Conservation (phyloP, 2,329 filamentous ascomycete genomes). For the Pseudogymnoascus destructans region DNA sequence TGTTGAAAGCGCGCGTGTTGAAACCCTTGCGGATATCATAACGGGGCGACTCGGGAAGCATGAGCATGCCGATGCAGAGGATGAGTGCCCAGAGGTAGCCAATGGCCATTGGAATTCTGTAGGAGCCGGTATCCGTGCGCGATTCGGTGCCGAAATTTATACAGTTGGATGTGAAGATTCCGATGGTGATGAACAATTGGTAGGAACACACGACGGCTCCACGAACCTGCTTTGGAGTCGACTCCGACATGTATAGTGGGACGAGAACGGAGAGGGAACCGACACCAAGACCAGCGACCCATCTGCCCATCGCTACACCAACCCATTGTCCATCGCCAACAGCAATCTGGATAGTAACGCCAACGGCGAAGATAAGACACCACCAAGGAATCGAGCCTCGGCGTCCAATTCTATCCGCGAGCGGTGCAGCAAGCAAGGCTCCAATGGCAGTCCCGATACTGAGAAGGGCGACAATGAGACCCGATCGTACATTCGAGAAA, state of each 20-base stretch:
- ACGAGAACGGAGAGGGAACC: conserved; percentile 53
- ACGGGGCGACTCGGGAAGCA: conserved; percentile 45
- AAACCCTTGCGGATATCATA: conserved; percentile 38
- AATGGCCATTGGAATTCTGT: conserved; percentile 49
- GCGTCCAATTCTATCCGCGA: conserved; percentile 50
- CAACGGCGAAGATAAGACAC: conserved; percentile 48
- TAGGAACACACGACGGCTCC: conserved; percentile 54
- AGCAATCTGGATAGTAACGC: conserved; percentile 53
- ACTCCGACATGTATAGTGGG: conserved; percentile 56
- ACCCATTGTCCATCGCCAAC: conserved; percentile 43
- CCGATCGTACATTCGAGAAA: conserved; percentile 49
- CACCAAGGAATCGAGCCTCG: conserved; percentile 37
- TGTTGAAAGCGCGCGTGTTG: conserved; percentile 36
- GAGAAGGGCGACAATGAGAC: conserved; percentile 38
- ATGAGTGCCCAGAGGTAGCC: conserved; percentile 40
- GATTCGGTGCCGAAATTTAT: conserved; percentile 38
- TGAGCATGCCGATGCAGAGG: conserved; percentile 37
- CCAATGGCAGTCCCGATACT: conserved; percentile 40
- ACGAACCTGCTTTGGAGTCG: conserved; percentile 46
- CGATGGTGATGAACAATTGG: conserved; percentile 61
- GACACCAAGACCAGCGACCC: conserved; percentile 53
- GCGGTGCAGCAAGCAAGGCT: conserved; percentile 41
- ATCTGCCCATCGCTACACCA: conserved; percentile 50
- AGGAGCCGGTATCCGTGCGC: conserved; percentile 33
- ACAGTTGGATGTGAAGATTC: conserved; percentile 45